phyloP scores from a whole-genome alignment of 306 rosid species.

The Corylus americana region DNA sequence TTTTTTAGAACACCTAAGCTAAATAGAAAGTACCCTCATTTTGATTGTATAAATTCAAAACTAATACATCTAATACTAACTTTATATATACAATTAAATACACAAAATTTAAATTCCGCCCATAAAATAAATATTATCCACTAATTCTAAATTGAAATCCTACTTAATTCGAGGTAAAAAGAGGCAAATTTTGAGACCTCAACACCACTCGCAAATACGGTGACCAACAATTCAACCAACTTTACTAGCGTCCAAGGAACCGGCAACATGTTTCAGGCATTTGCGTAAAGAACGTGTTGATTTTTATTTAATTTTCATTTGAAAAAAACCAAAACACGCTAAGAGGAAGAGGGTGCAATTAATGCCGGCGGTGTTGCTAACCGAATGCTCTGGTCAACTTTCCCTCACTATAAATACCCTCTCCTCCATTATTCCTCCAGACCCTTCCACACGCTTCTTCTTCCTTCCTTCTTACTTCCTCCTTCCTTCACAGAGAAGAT shows the following conservation, averaged over 20 bases:
- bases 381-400: constrained; percentile 55
- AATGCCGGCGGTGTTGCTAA: constrained; percentile 66
- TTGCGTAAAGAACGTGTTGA: constrained; percentile 19
- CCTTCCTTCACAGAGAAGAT: not conserved
- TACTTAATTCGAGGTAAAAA: too few relatives aligned
- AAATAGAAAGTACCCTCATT: too few relatives aligned
- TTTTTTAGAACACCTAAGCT: too few relatives aligned
- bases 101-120: too few relatives aligned
- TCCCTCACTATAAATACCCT: constrained; percentile 51
- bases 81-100: too few relatives aligned
- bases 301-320: too few relatives aligned
- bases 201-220: constrained; percentile 22
- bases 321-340: not conserved
- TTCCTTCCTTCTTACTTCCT: not conserved
- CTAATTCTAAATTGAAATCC: too few relatives aligned
- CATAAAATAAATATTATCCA: too few relatives aligned
- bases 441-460: constrained; percentile 21
- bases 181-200: constrained; percentile 4
- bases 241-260: constrained; percentile 10
- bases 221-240: constrained; percentile 75
- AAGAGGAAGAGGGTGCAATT: constrained; percentile 29
- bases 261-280: constrained; percentile 32
- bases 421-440: constrained; percentile 30
- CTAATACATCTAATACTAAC: too few relatives aligned
- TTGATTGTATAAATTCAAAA: too few relatives aligned